Conservation (phyloP, 1,284 basidiomycete genomes). For the Exobasidium cylindrosporum region DNA sequence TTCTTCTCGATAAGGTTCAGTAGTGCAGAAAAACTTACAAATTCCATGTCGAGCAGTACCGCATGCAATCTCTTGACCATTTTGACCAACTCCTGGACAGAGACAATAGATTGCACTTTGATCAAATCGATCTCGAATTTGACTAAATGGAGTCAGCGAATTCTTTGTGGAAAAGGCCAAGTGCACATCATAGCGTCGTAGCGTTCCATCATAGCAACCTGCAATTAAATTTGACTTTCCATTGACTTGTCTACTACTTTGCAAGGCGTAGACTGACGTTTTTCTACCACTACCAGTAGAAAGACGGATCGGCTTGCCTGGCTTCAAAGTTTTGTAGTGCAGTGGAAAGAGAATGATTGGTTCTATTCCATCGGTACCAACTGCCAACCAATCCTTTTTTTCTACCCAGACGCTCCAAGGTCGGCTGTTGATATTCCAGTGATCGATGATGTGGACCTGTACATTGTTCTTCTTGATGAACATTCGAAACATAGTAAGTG, state of each 20-base stretch:
- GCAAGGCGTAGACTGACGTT: background rate
- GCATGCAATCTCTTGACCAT: background rate
- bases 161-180: background rate
- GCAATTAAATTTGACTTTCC: background rate
- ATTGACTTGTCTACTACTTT: background rate
- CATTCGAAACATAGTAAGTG: background rate
- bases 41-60: constrained; percentile 8
- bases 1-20: background rate
- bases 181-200: background rate
- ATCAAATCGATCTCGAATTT: constrained; percentile 2
- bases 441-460: background rate
- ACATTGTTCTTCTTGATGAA: background rate
- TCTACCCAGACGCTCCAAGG: constrained; percentile 7
- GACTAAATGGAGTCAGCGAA: background rate
- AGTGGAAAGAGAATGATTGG: constrained; percentile 3
- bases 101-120: constrained; percentile 9
- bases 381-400: background rate
- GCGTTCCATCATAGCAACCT: constrained; percentile 9
- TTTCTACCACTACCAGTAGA: background rate
- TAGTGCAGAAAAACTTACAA: background rate
- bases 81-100: background rate
- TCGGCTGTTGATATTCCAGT: constrained; percentile 1
- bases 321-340: background rate
- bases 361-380: constrained; percentile 2
- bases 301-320: background rate